Evolutionary conservation across 495 filamentous ascomycete species (phyloP).

Genomic region (Diplogelasinospora grovesii): DNA sequence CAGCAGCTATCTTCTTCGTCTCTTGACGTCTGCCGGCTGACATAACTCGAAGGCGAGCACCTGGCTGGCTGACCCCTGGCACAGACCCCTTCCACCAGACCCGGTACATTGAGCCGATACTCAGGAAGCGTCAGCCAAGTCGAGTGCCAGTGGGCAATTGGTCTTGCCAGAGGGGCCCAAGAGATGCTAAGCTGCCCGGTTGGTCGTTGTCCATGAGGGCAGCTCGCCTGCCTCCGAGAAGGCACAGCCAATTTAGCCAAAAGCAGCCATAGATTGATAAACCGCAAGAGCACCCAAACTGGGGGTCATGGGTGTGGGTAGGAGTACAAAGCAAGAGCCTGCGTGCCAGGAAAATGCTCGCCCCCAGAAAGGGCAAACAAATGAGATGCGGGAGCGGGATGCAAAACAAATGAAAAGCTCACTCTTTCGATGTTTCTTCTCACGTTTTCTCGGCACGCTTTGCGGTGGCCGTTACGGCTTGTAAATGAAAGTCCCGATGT

Average conservation of each 20-base stretch:
- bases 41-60: slow-evolving; percentile 1
- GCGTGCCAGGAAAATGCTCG: slow-evolving; percentile 9
- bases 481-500: slow-evolving; percentile 12
- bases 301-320: slow-evolving; percentile 26
- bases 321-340: neutral
- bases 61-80: slow-evolving; percentile 6
- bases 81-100: no score
- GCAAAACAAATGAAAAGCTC: neutral
- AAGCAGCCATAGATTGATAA: slow-evolving; percentile 22
- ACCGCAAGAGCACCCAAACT: slow-evolving; percentile 19
- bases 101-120: no score
- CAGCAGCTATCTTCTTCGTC: no score
- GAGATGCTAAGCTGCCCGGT: slow-evolving; percentile 8
- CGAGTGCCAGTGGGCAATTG: no score
- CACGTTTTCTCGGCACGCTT: neutral
- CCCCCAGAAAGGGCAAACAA: slow-evolving; percentile 4
- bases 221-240: slow-evolving; percentile 17
- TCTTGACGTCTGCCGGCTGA: slow-evolving; percentile 6
- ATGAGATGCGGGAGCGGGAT: slow-evolving; percentile 3
- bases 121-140: no score
- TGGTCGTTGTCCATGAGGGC: slow-evolving; percentile 8
- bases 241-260: slow-evolving; percentile 29
- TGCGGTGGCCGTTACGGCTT: slow-evolving; percentile 9
- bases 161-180: slow-evolving; percentile 9
- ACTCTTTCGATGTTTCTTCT: neutral